Evolutionary conservation across 495 filamentous ascomycete genomes (phyloP), one percentile per base, ranked within the genome.

Genomic region (Aspergillus hancockii): DNA sequence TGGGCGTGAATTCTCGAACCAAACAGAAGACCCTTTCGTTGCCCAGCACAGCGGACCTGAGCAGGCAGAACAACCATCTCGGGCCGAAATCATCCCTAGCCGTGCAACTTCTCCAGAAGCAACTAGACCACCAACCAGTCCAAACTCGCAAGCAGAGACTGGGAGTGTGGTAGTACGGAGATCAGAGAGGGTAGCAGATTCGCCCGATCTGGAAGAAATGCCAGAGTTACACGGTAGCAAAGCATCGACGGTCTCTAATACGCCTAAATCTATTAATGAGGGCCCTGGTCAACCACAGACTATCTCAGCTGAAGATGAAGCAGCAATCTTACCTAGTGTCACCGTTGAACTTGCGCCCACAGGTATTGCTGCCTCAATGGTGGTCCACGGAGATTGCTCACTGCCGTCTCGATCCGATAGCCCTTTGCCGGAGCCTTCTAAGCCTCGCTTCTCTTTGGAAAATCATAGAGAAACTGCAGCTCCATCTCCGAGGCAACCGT

Each of bases 401-500:
- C 14, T 41, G 2, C 22, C 52, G 13, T 32, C 49, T 30, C 43
- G 18, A 12, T 30, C 50, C 13, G n/a, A 18, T 23, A 51, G n/a
- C 41, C 38, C 30, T 34, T 41, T 14, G 38, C 23, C 36, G n/a
- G 38, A 36, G 28, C 31, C 49, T 18, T 41, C 38, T 14, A 28
- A 16, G 51, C 51, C 63, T 19, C 14, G 34, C 3, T 2, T 43
- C 0, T 31, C 30, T 9, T 31, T 34, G 5, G 49, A 65, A 45
- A 25, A 23, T 13, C n/a, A 34, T 21, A 23, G 59, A 56, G 0
- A 19, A 32, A n/a, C 38, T 49, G 28, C 49, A 46, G 3, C 63
- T 12, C 31, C 13, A 8, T 49, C 64, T 21, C 50, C 65, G 1
- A 69, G 65, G 36, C 69, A 71, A 40, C 74, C 67, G 14, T 51